Conservation (phyloP, 1,284 basidiomycete species). For the Anthracocystis walkeri region DNA sequence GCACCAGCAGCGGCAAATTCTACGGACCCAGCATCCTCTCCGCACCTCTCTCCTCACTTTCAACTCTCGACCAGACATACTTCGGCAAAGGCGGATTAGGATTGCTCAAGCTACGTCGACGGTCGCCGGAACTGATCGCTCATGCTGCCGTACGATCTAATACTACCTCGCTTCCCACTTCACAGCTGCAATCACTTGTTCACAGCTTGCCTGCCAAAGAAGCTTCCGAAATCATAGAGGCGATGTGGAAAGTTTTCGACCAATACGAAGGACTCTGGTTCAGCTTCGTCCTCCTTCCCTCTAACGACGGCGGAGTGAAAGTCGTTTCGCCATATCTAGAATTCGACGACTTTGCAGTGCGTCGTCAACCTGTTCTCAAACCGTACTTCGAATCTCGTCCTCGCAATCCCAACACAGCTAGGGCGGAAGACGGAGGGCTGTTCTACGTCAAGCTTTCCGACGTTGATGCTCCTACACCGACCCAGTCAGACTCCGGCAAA, state of each 20-base stretch:
- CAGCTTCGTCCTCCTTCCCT: constrained; percentile 28
- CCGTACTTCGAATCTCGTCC: constrained; percentile 36
- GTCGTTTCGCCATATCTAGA: constrained; percentile 41
- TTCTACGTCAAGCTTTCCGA: constrained; percentile 56
- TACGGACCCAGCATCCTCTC: constrained; percentile 46
- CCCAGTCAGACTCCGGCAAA: background rate
- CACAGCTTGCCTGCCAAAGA: constrained; percentile 21
- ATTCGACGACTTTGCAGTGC: constrained; percentile 55
- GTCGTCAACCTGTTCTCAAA: constrained; percentile 41
- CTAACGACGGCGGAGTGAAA: background rate
- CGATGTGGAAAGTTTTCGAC: constrained; percentile 49
- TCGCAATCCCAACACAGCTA: constrained; percentile 32
- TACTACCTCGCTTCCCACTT: background rate
- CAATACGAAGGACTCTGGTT: constrained; percentile 56
- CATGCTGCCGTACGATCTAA: constrained; percentile 18
- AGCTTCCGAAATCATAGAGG: constrained; percentile 12
- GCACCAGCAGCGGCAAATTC: constrained; percentile 14
- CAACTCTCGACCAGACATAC: constrained; percentile 24
- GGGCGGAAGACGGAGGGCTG: constrained; percentile 54
- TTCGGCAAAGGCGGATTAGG: constrained; percentile 51
- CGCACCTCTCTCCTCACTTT: constrained; percentile 15
- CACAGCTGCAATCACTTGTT: constrained; percentile 11
- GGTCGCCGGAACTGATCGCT: background rate
- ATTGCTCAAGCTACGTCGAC: constrained; percentile 35
- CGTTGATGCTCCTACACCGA: constrained; percentile 25